Conservation (phyloP, 495 filamentous ascomycete species). For the Aspergillus haitiensis region DNA sequence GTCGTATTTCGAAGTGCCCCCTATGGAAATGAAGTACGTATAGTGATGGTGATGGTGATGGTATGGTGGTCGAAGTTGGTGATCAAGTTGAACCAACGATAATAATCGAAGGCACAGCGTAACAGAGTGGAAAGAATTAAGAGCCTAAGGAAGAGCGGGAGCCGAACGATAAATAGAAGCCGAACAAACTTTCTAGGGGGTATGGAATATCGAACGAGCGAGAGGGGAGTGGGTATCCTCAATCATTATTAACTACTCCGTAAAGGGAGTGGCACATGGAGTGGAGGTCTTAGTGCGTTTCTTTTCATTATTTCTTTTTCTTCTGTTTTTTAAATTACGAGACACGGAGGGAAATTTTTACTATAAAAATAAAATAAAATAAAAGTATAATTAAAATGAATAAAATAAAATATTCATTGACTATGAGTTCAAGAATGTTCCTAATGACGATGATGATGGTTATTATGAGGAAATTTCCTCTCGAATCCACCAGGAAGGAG, state of each 20-base stretch:
- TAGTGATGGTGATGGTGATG: not conserved
- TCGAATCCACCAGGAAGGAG: too few relatives aligned
- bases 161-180: slow-evolving; percentile 28
- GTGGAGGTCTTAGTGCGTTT: slow-evolving; percentile 2
- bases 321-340: not conserved
- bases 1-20: slow-evolving; percentile 1
- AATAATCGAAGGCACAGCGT: not conserved
- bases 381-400: too few relatives aligned
- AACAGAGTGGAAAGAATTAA: slow-evolving; percentile 9
- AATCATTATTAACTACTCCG: too few relatives aligned
- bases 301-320: not conserved
- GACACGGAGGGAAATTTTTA: not conserved
- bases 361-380: too few relatives aligned
- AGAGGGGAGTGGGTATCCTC: slow-evolving; percentile 17
- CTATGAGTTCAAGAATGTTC: too few relatives aligned
- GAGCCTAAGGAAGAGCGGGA: slow-evolving; percentile 12
- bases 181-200: slow-evolving; percentile 24
- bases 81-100: not conserved
- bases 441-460: too few relatives aligned
- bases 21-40: not conserved
- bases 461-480: too few relatives aligned
- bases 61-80: not conserved
- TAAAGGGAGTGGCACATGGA: slow-evolving; percentile 18
- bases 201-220: slow-evolving; percentile 10
- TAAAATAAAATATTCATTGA: too few relatives aligned